Base-by-base conservation (phyloP, 768 basidiomycete species). In the Calvatia gigantea region DNA sequence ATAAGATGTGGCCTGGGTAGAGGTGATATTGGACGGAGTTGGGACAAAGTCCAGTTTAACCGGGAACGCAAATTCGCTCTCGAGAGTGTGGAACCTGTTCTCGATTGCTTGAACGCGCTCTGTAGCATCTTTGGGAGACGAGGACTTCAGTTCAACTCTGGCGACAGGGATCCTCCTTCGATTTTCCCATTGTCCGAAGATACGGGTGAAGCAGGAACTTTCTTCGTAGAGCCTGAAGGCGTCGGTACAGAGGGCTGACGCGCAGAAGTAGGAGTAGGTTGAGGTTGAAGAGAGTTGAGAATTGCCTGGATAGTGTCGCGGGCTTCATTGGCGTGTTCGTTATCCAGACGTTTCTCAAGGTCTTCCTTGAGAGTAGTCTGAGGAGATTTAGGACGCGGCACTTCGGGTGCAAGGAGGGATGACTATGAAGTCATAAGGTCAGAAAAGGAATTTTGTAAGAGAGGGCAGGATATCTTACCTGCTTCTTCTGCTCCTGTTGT, bases 261-360 rank as follows among this genome's bases (percentile, higher is more conserved):
- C 17, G 17, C 41, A 5, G 17, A 54, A 43, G 25, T 27, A 61
- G 14, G 8, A 21, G n/a, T 6, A 9, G 29, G 8, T 25, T 17
- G n/a, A 9, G n/a, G 68, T 65, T 12, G 61, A 46, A 19, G 74
- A 67, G 23, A 74, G 52, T 69, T 67, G 49, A 75, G 63, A 54
- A 75, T 68, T 28, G 73, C 74, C 53, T 75, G 70, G 28, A 72
- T 71, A 23, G 73, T 75, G 45, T 77, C 76, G n/a, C 65, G 65
- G 37, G 72, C 64, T 60, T 75, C 74, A 12, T 62, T 57, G 12
- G 64, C 61, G 14, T 64, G 58, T 45, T 72, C 69, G 21, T 64
- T 65, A 46, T 66, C 59, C 9, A 70, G 61, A 23, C 72, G 69
- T 21, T 65, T 51, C 54, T 70, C 67, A 7, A 73, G 68, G 48